Evolutionary conservation across 108 stramenopile genomes (phyloP), one percentile per base, ranked within the genome.

Genomic region (Cyclotella choctawhatcheeana): DNA sequence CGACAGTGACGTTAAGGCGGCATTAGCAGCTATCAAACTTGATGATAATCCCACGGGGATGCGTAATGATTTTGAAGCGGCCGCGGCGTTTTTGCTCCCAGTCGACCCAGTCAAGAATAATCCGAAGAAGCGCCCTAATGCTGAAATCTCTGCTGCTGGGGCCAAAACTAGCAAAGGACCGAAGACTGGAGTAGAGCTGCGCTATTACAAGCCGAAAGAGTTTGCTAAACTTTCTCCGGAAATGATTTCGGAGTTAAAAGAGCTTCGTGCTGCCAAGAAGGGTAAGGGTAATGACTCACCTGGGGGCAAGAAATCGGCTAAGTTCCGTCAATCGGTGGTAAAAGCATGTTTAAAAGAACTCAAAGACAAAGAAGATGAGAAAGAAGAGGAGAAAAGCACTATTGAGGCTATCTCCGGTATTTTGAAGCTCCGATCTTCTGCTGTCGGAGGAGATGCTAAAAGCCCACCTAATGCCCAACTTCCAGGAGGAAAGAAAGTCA

Each of bases 341-440:
- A 10, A 8, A n/a, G 47, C 47, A 10, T n/a, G n/a, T n/a, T n/a
- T n/a, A n/a, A n/a, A n/a, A n/a, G n/a, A n/a, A n/a, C n/a, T n/a
- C n/a, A n/a, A n/a, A n/a, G n/a, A 48, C 17, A n/a, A n/a, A n/a
- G n/a, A 48, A 48, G 47, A 48, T 10, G 47, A 48, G 47, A n/a
- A 48, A n/a, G 17, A 48, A n/a, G 4, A 48, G 47, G 18, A 48
- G 47, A n/a, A 10, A 17, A 48, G 47, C 17, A n/a, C 47, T 10
- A 48, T 48, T n/a, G 47, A 48, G 18, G 47, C 47, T 4, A 48
- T 48, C 4, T 10, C 47, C 4, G 47, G 17, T n/a, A 48, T 48
- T n/a, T n/a, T 48, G n/a, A 48, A 48, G 47, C 18, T n/a, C n/a
- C n/a, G n/a, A n/a, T n/a, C n/a, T n/a, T n/a, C n/a, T n/a, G n/a